Evolutionary conservation across 1,139 yeast species (phyloP), one percentile per base, ranked within the genome.

Genomic region (Debaryomycetaceae sp.): DNA sequence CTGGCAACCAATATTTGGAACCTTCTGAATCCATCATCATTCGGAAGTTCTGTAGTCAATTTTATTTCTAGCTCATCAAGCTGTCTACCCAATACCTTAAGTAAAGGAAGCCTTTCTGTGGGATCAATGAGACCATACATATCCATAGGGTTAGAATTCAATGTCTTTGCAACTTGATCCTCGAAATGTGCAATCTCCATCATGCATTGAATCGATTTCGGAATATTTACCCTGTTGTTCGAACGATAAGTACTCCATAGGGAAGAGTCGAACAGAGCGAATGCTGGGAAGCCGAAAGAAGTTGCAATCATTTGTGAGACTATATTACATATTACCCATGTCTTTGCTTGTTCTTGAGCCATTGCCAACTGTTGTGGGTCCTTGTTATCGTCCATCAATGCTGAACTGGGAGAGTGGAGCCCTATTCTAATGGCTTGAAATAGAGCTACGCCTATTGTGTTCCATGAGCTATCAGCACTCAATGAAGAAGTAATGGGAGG

Each of bases 401-500:
- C 45, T 23, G 44, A 40, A 70, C 37, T 62, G 65, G 50, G 83
- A 67, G 61, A 81, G 59, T 93, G 97, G 35, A 93, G 69, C 0
- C 99, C 98, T 9, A 91, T 87, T 46, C 97, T 72, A 33, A 91
- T 85, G 0, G 97, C 97, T 60, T 87, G 96, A 60, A 87, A 87
- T 57, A 90, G 75, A 2, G 97, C 98, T 39, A 88, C 83, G 0
- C 97, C 97, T 13, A 89, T 85, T 0, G 97, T 88, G 58, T 87
- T 88, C 95, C 97, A 93, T 4, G 96, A 86, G 5, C 96, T 86
- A 59, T 93, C 98, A 0, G 98, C 97, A 63, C 95, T 87, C 41
- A 93, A 74, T 0, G 97, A 88, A 0, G 97, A 89, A 0, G 97
- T 88, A 40, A 91, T 76, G 2, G 97, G 96, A 0, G 98, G 98